Evolutionary conservation across 306 rosid species (phyloP).

Genomic region (Malus orientalis): DNA sequence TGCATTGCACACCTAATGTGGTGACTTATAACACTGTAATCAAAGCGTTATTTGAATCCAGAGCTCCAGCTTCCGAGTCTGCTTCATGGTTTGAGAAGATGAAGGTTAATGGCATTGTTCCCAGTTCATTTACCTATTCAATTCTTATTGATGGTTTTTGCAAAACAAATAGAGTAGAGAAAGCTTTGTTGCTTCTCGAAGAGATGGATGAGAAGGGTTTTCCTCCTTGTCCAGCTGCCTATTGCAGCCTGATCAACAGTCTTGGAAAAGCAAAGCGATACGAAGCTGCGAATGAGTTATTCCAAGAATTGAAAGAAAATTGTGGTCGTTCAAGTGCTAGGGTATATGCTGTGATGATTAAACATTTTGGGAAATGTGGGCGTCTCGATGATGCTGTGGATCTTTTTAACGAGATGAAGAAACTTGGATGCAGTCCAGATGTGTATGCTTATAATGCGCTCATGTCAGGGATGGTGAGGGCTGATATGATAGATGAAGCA

Average conservation of each 20-base stretch:
- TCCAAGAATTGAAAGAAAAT: conserved; percentile 83
- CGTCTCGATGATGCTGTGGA: conserved; percentile 59
- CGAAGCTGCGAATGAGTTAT: conserved; percentile 87
- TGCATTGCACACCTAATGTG: conserved; percentile 59
- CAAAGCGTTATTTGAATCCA: conserved; percentile 65
- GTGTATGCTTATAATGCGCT: conserved; percentile 87
- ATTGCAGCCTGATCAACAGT: conserved; percentile 86
- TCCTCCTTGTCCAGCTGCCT: conserved; percentile 95
- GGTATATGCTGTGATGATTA: conserved; percentile 96
- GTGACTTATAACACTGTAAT: conserved; percentile 76
- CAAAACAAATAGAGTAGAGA: conserved; percentile 80
- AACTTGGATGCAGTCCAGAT: conserved; percentile 73
- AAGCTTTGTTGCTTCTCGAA: conserved; percentile 87
- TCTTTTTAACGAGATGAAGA: conserved; percentile 75
- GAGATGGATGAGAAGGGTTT: conserved; percentile 95
- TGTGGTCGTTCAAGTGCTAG: conserved; percentile 83
- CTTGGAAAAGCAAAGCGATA: conserved; percentile 88
- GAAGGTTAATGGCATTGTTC: conserved; percentile 62
- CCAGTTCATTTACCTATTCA: conserved; percentile 82
- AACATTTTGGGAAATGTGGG: conserved; percentile 84
- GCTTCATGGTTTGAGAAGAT: conserved; percentile 77
- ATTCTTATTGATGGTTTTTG: conserved; percentile 89
- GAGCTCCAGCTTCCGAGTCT: conserved; percentile 56
- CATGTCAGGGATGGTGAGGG: conserved; percentile 90
- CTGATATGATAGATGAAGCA: conserved; percentile 67